Evolutionary conservation across 176 grass and related monocot species (phyloP).

Genomic region (Oryza australiensis): DNA sequence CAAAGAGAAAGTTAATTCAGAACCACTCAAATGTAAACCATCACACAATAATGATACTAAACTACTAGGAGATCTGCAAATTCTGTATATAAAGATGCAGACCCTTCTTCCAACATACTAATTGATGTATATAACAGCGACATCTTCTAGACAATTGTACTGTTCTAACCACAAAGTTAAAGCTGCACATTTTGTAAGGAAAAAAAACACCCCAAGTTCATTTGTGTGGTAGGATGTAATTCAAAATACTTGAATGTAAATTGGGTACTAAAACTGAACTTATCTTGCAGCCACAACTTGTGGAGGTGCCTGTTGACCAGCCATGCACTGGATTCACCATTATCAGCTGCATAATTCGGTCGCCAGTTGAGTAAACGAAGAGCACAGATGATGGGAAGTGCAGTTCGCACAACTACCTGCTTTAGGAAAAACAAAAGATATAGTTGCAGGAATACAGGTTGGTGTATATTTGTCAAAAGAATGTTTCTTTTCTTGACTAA

Average conservation of each 20-base stretch:
- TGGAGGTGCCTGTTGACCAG: constrained; percentile 57
- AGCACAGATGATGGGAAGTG: background rate
- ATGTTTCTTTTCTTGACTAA: background rate
- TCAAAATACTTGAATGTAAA: background rate
- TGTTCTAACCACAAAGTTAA: constrained; percentile 14
- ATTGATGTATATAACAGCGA: background rate
- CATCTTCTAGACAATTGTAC: background rate
- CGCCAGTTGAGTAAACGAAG: constrained; percentile 13
- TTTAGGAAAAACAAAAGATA: background rate
- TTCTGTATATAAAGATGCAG: no score
- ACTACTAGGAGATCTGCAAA: no score
- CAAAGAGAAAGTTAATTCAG: background rate
- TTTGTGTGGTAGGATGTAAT: background rate
- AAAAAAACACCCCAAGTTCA: background rate
- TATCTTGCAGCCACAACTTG: background rate
- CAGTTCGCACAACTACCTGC: background rate
- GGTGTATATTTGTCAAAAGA: no score
- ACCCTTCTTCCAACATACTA: no score
- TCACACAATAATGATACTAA: background rate
- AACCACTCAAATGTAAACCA: background rate
- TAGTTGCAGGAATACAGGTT: background rate
- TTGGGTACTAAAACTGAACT: background rate
- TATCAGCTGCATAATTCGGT: constrained; percentile 42
- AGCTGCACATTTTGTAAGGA: constrained; percentile 76
- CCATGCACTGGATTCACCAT: constrained; percentile 50